Conservation (phyloP, 2,329 filamentous ascomycete species). For the Neofusicoccum laricinum region DNA sequence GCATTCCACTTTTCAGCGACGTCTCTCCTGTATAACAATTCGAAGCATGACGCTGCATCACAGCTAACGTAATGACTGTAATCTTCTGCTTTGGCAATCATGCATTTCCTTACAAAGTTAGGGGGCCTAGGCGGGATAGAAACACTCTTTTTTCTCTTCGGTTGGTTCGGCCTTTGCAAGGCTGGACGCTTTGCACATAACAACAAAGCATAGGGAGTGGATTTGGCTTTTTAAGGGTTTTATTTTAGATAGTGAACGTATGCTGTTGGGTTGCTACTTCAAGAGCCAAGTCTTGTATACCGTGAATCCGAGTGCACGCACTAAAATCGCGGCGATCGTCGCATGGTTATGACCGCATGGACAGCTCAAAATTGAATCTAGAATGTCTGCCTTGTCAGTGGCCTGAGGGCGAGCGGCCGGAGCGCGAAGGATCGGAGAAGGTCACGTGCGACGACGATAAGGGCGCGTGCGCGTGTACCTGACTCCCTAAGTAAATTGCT, state of each 20-base stretch:
- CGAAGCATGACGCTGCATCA: conserved; percentile 32
- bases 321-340: no score
- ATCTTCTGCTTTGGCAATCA: conserved; percentile 29
- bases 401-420: not conserved
- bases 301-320: not conserved
- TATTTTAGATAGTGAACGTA: conserved; percentile 17
- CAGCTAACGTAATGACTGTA: conserved; percentile 37
- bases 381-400: not conserved
- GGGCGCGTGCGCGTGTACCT: not conserved
- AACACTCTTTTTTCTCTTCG: conserved; percentile 12
- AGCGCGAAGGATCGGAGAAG: not conserved
- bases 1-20: conserved; percentile 14
- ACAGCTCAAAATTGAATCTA: not conserved
- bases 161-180: conserved; percentile 5
- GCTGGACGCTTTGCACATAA: conserved; percentile 17
- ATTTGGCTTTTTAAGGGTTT: conserved; percentile 14
- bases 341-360: no score
- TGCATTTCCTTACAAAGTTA: conserved; percentile 26
- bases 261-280: conserved; percentile 5
- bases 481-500: conserved; percentile 5
- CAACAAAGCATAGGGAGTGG: conserved; percentile 17
- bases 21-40: conserved; percentile 36
- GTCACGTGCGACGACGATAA: conserved; percentile 10
- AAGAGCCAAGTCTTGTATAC: no score
- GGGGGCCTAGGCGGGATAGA: conserved; percentile 5